These are phyloP conservation scores for Solanum paucissectum DNA, from an alignment of 257 asterid genomes.

Conservation along the genomic window DNA sequence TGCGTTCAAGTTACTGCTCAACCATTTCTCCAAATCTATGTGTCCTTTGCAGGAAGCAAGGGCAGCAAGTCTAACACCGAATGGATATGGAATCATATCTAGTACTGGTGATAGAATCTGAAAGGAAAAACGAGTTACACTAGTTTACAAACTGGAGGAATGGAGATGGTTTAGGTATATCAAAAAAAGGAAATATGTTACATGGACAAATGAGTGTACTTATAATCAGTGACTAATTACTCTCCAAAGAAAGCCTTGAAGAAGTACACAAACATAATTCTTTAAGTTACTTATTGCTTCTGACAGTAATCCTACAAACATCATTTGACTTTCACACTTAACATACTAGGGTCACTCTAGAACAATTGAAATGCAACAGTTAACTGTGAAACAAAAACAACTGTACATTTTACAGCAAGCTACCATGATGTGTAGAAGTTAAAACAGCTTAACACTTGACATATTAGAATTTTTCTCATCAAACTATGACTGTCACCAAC, in stretches of 20 bases:
- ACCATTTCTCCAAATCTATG: conserved; percentile 80
- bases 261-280: not conserved
- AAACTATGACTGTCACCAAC: not conserved
- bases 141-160: not conserved
- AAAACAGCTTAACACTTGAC: not conserved
- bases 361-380: not conserved
- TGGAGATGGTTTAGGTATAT: too few species aligned
- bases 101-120: conserved; percentile 63
- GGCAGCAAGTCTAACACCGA: conserved; percentile 68
- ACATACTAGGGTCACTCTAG: not conserved
- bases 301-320: not conserved
- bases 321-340: not conserved
- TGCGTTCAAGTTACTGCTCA: conserved; percentile 38
- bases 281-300: not conserved
- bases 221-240: not conserved
- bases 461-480: not conserved
- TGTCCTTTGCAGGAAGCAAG: conserved; percentile 68
- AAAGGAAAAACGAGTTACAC: conserved; percentile 8
- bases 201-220: too few species aligned
- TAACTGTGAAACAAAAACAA: not conserved
- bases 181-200: too few species aligned
- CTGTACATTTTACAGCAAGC: not conserved
- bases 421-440: not conserved
- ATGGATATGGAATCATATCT: conserved; percentile 55
- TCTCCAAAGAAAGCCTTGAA: not conserved